Base-by-base conservation (phyloP, 441 rosid genomes). In the Pelargonium fulgidum region DNA sequence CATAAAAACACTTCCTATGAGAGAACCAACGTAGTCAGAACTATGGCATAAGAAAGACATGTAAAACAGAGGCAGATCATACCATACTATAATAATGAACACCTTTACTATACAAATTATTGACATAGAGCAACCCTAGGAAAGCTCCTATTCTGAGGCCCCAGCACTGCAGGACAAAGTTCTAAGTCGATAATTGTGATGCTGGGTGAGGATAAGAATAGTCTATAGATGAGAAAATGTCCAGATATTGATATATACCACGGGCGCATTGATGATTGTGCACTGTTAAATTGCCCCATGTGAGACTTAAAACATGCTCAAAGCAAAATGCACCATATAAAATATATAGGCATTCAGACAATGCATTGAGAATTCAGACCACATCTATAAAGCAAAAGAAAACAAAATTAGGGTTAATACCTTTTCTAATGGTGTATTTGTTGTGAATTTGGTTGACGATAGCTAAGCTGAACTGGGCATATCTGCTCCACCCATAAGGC, bases 401-500 rank as follows among this genome's bases (percentile, higher is more conserved):
- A 52, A 7, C 59, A 54, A 7, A 54, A 16, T 22, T 56, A 56
- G 62, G 4, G 62, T 19, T 13, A 9, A 64, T 86, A 93, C 97
- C 97, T 75, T 91, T 91, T 84, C 92, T 91, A 68, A 88, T 73
- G 14, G 91, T 81, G 76, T 77, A 91, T 76, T 84, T 83, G 70
- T 41, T 75, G 77, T 86, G 83, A 26, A 84, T 64, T 82, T 93
- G 99, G 75, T 93, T 93, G 62, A 85, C 85, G 64, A 93, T 86
- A 26, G 92, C 82, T 80, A 93, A 82, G 80, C 93, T 87, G 74
- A 93, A 93, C 66, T 88, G 97, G 20, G 96, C 90, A 71, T 79
- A 91, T 85, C 97, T 85, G 80, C 92, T 89, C 99, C 99, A 93
- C 41, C 97, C 97, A 72, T 89, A 88, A 0, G 97, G 87, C 83